Base-by-base conservation (phyloP, 108 stramenopile species). In the Mayamaea pseudoterrestris region DNA sequence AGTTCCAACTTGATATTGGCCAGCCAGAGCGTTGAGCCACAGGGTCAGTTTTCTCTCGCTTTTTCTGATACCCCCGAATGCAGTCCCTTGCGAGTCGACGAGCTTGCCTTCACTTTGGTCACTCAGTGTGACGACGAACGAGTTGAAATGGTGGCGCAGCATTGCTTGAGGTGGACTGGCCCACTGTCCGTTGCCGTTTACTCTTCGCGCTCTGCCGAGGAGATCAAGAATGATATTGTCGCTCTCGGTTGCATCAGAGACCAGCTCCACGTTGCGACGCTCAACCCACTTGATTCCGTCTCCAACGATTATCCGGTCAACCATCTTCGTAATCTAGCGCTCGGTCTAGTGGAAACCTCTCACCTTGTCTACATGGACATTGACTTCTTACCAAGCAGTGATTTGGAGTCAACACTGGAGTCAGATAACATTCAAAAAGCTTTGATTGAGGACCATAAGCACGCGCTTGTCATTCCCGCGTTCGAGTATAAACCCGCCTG, bases 291-390 rank as follows among this genome's bases (percentile, higher is more conserved):
- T 17, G 32, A 37, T 39, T 39, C 5, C 16, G 26, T 47, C 3
- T 23, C 26, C 5, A 21, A 40, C 9, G 50, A 87, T 24, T 96
- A 94, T 72, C 94, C 94, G 11, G 82, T 96, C 41, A 96, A 96
- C 60, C 57, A 56, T 5, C 63, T 96, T 57, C 79, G 94, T 18
- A 96, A 96, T 53, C 57, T 81, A 21, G 94, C 80, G 7, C 50
- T 96, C 36, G 77, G 74, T 40, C 54, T 51, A 2, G 90, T 93
- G 6, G 45, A 44, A 23, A 93, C 94, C 9, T 80, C 79, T 32
- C 93, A 96, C 56, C 69, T 93, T 26, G 54, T 96, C 11, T 61
- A 87, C 23, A 65, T 72, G 27, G 94, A 96, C 73, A 71, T 93
- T 18, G 94, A 95, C 57, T 75, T 93, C 27, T 66, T 93, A 27